Percentiles rank a stretch among this genome's conserved stretches.
These are phyloP conservation scores for Voacanga thouarsii DNA, from an alignment of 257 asterid genomes.

Conservation along the genomic window DNA sequence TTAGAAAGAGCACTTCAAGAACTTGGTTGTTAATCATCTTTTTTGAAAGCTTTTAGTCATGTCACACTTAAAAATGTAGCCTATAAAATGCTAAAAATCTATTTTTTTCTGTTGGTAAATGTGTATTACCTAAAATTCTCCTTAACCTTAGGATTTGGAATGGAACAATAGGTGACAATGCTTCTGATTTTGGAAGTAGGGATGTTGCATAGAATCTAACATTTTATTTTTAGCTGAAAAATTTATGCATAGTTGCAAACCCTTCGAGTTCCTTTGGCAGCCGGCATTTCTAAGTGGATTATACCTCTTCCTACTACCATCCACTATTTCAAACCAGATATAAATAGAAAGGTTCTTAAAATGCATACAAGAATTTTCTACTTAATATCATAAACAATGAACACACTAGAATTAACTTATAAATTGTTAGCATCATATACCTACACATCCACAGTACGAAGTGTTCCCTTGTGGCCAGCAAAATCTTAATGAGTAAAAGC, in stretches of 20 bases:
- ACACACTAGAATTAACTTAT: not conserved
- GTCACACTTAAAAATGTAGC: conserved; percentile 10
- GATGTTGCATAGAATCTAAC: conserved; percentile 33
- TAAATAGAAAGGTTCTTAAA: not conserved
- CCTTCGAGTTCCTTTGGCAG: conserved; percentile 65
- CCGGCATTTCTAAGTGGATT: conserved; percentile 97
- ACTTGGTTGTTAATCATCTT: not conserved
- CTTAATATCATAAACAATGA: not conserved
- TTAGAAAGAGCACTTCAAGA: conserved; percentile 9
- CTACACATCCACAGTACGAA: conserved; percentile 85
- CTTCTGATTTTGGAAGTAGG: not conserved
- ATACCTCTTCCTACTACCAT: conserved; percentile 98
- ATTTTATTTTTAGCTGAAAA: conserved; percentile 87
- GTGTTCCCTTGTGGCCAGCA: conserved; percentile 85
- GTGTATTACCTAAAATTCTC: not conserved
- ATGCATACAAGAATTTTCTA: not conserved
- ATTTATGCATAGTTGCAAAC: conserved; percentile 89
- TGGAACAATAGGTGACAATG: not conserved
- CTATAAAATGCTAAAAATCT: not conserved
- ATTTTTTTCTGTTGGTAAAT: not conserved
- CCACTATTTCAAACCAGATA: conserved; percentile 55
- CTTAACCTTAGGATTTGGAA: not conserved
- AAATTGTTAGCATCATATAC: conserved; percentile 27
- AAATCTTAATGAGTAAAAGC: conserved; percentile 88
- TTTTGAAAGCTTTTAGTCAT: not conserved